Conservation (phyloP, 768 basidiomycete species). For the Termitomyces sp. region DNA sequence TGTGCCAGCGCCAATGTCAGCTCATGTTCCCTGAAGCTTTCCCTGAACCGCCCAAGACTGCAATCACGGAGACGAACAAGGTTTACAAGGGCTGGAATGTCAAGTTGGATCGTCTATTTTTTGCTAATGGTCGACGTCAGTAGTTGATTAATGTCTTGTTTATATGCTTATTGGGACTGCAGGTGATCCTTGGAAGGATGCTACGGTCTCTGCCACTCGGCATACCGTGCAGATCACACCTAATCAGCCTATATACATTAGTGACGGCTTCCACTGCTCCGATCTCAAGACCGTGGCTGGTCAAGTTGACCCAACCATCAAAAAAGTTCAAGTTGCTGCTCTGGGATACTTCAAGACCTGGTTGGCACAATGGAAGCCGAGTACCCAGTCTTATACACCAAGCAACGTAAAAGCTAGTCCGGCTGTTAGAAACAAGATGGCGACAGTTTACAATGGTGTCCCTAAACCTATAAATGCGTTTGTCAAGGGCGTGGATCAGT, state of each 20-base stretch:
- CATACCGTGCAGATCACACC: conserved; percentile 41
- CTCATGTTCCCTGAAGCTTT: conserved; percentile 63
- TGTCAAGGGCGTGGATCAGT: conserved; percentile 22
- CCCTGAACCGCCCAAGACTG: conserved; percentile 37
- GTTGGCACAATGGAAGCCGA: conserved; percentile 42
- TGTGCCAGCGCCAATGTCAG: conserved; percentile 58
- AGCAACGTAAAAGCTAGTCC: neutral
- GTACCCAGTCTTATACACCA: neutral
- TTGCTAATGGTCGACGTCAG: conserved; percentile 65
- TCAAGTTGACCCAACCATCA: conserved; percentile 43
- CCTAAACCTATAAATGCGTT: conserved; percentile 32
- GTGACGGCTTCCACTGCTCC: conserved; percentile 67
- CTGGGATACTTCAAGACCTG: conserved; percentile 51
- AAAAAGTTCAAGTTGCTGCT: conserved; percentile 47
- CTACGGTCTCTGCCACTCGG: conserved; percentile 58
- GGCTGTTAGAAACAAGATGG: neutral
- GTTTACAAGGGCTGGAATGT: conserved; percentile 63
- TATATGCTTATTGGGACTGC: neutral
- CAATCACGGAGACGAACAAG: conserved; percentile 37
- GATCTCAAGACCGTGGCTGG: conserved; percentile 44
- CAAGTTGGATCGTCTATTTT: conserved; percentile 53
- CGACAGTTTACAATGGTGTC: neutral
- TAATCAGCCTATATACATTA: conserved; percentile 49
- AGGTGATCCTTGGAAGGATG: conserved; percentile 75
- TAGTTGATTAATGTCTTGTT: conserved; percentile 6